phyloP scores from a whole-genome alignment of 2,329 filamentous ascomycete species.

The Exophiala spinifera region DNA sequence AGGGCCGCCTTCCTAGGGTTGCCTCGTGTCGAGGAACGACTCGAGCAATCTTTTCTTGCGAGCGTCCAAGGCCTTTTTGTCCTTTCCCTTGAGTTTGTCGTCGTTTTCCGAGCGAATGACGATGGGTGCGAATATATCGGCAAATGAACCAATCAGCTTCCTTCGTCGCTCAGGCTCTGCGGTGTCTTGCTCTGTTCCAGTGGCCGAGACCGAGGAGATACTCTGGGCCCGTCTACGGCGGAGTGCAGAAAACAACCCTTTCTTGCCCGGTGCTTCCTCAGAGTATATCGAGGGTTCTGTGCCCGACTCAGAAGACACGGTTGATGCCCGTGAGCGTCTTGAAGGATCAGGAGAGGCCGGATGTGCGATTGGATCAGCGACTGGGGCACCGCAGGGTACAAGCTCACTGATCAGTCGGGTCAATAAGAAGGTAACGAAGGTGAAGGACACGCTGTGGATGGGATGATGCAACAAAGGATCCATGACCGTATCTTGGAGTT shows the following conservation, averaged over 20 bases:
- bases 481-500: conserved; percentile 61
- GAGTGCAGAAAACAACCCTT: conserved; percentile 23
- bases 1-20: neutral
- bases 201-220: conserved; percentile 11
- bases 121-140: conserved; percentile 24
- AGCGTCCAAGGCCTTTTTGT: conserved; percentile 24
- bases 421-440: conserved; percentile 79
- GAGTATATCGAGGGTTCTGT: conserved; percentile 10
- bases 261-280: conserved; percentile 8
- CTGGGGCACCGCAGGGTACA: conserved; percentile 10
- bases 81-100: conserved; percentile 19
- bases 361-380: neutral
- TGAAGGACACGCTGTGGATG: conserved; percentile 82
- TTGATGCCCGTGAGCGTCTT: conserved; percentile 24
- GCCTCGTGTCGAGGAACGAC: conserved; percentile 21
- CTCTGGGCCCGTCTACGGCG: conserved; percentile 16
- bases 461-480: conserved; percentile 70
- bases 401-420: conserved; percentile 57
- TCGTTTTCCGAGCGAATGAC: conserved; percentile 25
- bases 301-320: conserved; percentile 22
- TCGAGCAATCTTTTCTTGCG: conserved; percentile 26
- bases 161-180: conserved; percentile 11
- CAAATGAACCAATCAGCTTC: conserved; percentile 19
- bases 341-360: conserved; percentile 7
- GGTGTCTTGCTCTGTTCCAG: neutral